Evolutionary conservation across 805 yeast genomes (phyloP).

Genomic region (Diddensiella transvaalensis): DNA sequence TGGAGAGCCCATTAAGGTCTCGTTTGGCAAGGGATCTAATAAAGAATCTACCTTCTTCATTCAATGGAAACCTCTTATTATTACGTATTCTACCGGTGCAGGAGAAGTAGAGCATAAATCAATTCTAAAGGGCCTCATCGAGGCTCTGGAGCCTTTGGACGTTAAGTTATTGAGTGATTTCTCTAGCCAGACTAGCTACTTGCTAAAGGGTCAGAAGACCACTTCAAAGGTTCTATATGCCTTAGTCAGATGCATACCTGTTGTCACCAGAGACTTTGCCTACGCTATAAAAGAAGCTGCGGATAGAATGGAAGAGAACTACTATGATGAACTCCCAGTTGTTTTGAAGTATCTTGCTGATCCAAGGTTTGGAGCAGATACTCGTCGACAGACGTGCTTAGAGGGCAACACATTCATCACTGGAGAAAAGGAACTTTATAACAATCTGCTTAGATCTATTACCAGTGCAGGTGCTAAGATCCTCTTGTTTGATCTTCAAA

Average conservation of each 20-base stretch:
- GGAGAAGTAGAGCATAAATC: slow-evolving; percentile 17
- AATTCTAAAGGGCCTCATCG: slow-evolving; percentile 15
- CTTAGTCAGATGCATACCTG: slow-evolving; percentile 31
- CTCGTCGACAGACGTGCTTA: slow-evolving; percentile 27
- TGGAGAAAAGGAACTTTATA: slow-evolving; percentile 25
- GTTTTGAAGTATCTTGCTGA: slow-evolving; percentile 25
- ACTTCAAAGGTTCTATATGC: slow-evolving; percentile 36
- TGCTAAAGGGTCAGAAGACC: slow-evolving; percentile 25
- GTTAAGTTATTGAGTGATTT: slow-evolving; percentile 27
- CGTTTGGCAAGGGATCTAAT: slow-evolving; percentile 22
- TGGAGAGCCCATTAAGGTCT: slow-evolving; percentile 7
- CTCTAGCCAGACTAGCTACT: slow-evolving; percentile 27
- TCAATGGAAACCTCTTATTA: slow-evolving; percentile 26
- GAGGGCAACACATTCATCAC: slow-evolving; percentile 27
- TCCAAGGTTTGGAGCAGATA: slow-evolving; percentile 24
- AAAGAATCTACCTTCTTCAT: slow-evolving; percentile 20
- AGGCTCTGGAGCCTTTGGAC: slow-evolving; percentile 28
- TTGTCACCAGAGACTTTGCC: slow-evolving; percentile 28
- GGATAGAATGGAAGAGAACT: slow-evolving; percentile 20
- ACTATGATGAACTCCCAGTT: slow-evolving; percentile 29
- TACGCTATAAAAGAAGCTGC: slow-evolving; percentile 21
- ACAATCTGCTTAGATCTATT: slow-evolving; percentile 26
- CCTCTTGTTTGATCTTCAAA: slow-evolving; percentile 4
- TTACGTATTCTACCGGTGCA: slow-evolving; percentile 27
- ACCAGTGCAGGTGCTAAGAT: slow-evolving; percentile 28